Evolutionary conservation across 2,329 filamentous ascomycete genomes (phyloP), one percentile per base, ranked within the genome.

Genomic region (Daldinia eschscholtzii): DNA sequence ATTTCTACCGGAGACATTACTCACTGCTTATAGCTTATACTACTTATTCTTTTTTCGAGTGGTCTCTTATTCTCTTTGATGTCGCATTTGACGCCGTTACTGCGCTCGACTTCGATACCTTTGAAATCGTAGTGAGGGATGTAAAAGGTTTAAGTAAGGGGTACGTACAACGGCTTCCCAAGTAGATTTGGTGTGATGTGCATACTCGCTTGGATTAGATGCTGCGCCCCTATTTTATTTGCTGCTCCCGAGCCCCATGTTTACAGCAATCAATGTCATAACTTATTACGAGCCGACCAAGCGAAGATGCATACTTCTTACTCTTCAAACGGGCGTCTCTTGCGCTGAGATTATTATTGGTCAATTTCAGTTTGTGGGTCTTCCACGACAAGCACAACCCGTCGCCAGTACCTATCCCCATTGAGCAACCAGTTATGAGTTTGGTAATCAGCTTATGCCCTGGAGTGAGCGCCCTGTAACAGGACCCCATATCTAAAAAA

Each of bases 141-240:
- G 87, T 94, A 73, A 95, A 94, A 84, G 94, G 94, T 72, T 83
- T 91, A 78, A 96, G 92, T 86, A 94, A 95, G 93, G 94, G 95
- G 96, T 99, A 99, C 88, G 96, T 99, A 84, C 89, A 91, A 84
- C 92, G 92, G 92, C 94, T 98, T 88, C 95, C 95, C 75, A 93
- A 89, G 85, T 98, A 94, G 88, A 78, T 72, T 76, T 74, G 39
- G 72, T 78, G 70, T 78, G 79, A 66, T 60, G 56, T 72, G 56
- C 65, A 74, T 75, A 73, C 75, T 76, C 73, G 75, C 75, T 76
- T 71, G 75, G 71, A 64, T 71, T 72, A 65, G 57, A 66, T 57
- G 44, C 46, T 57, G 44, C 46, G 46, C 64, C 57, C 58, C 37
- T 55, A 12, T 30, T 48, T 64, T 55, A 50, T 64, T 60, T 46